Conservation (phyloP, 441 rosid genomes). For the Syzygium syzygioides region DNA sequence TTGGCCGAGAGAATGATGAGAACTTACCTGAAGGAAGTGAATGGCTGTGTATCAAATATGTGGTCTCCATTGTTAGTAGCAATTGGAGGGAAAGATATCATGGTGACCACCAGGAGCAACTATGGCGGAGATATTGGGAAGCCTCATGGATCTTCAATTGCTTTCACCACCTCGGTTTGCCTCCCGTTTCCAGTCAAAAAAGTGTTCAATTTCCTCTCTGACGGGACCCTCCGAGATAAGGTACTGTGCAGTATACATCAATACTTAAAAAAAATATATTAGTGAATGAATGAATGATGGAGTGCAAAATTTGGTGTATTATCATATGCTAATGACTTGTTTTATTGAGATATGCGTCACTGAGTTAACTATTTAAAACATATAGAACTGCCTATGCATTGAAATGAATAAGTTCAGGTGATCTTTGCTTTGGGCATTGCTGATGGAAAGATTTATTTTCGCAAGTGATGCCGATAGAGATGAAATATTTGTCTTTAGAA, state of each 20-base stretch:
- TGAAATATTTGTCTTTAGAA: background rate
- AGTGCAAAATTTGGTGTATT: background rate
- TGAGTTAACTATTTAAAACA: background rate
- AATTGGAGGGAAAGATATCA: conserved; percentile 20
- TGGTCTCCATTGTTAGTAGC: conserved; percentile 30
- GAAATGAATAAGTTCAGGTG: background rate
- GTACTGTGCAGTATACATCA: conserved; percentile 7
- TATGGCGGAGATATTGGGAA: background rate
- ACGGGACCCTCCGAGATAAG: conserved; percentile 24
- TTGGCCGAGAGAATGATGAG: conserved; percentile 36
- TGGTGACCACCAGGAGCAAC: conserved; percentile 15
- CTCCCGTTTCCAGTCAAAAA: conserved; percentile 21
- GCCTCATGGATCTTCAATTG: conserved; percentile 5
- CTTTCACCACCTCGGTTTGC: conserved; percentile 30
- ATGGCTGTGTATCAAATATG: conserved; percentile 9
- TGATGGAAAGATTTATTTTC: background rate
- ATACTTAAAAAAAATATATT: background rate
- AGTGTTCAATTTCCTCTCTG: conserved; percentile 30
- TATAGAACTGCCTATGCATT: background rate
- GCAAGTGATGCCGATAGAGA: background rate
- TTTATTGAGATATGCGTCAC: background rate
- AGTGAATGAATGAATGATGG: background rate
- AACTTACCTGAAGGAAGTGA: conserved; percentile 19
- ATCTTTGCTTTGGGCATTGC: background rate
- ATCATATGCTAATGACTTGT: background rate